A percentile compares a stretch with the other conserved stretches of the same genome.
phyloP scores from a whole-genome alignment of 108 stramenopile genomes.

The Conticribra weissflogii region DNA sequence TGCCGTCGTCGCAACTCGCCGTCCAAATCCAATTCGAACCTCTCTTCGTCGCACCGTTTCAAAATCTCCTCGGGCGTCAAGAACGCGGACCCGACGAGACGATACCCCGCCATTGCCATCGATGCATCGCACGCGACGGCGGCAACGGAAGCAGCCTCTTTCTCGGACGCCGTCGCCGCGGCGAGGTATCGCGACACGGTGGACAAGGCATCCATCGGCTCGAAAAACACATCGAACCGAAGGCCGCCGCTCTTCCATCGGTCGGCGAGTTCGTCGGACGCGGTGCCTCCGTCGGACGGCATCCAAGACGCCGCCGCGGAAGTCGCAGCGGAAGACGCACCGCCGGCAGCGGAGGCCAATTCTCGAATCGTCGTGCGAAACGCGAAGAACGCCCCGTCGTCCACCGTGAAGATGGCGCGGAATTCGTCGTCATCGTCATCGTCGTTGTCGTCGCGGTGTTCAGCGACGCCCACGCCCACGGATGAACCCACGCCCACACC shows the following conservation, averaged over 20 bases:
- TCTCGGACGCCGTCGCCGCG: conserved; percentile 14
- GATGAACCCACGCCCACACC: conserved; percentile 1
- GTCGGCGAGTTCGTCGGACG: neutral
- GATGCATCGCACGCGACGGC: conserved; percentile 7
- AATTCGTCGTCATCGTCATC: neutral
- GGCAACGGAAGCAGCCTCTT: conserved; percentile 37
- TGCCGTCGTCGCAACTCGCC: conserved; percentile 39
- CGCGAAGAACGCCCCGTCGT: conserved; percentile 34
- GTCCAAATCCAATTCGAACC: conserved; percentile 58
- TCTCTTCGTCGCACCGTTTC: conserved; percentile 54
- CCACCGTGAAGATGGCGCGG: conserved; percentile 33
- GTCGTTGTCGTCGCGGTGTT: neutral
- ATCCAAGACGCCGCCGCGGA: neutral
- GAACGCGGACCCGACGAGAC: conserved; percentile 50
- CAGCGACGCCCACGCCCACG: neutral
- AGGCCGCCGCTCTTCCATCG: conserved; percentile 21
- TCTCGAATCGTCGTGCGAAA: conserved; percentile 40
- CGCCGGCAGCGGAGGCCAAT: no score
- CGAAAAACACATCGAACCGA: conserved; percentile 45
- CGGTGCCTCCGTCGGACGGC: neutral
- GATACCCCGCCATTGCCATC: conserved; percentile 17
- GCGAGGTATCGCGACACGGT: conserved; percentile 20
- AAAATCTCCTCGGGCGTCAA: conserved; percentile 51
- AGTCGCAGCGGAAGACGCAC: no score
- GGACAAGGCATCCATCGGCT: conserved; percentile 31